Evolutionary conservation across 2,329 filamentous ascomycete species (phyloP), one percentile per base, ranked within the genome.

Genomic region (Exophiala viscosa): DNA sequence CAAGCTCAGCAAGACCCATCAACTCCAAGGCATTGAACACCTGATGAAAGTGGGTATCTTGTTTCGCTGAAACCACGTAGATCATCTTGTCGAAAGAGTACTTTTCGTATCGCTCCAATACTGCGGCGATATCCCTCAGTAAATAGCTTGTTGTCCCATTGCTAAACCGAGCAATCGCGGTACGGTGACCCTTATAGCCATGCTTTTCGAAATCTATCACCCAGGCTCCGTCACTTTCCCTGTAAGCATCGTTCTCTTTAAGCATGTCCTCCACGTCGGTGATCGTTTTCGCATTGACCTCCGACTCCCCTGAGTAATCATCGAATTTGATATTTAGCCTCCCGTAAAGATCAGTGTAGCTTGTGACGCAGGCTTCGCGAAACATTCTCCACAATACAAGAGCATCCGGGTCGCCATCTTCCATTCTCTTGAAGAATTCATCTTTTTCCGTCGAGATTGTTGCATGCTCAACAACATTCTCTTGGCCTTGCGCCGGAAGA

Each of bases 91-190:
- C 86, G 62, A 88, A 89, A 9, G 82, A 67, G 70, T 72, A 72
- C 64, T 79, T 78, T 17, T 84, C 75, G 43, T 81, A 72, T 50
- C 87, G 81, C 64, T 83, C 80, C 48, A 90, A 71, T 23, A 88
- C 79, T 64, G 90, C 86, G 61, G 84, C 86, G 57, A 91, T 86
- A 68, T 92, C 87, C 60, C 87, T 82, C 45, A 88, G 88, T 42
- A 91, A 77, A 66, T 92, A 91, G 32, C 89, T 78, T 36, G 85
- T 86, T 10, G 86, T 89, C 50, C 87, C 87, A 59, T 88, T 84
- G 60, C 81, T 82, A 73, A 88, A 87, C 60, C 85, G 81, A 53
- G 90, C 79, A 48, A 90, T 80, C 20, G 85, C 81, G 65, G 82
- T 84, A 62, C 85, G 86, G 9, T 89, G 79, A 54, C 80, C 82